Base-by-base conservation (phyloP, 768 basidiomycete genomes). In the Naganishia onofrii region DNA sequence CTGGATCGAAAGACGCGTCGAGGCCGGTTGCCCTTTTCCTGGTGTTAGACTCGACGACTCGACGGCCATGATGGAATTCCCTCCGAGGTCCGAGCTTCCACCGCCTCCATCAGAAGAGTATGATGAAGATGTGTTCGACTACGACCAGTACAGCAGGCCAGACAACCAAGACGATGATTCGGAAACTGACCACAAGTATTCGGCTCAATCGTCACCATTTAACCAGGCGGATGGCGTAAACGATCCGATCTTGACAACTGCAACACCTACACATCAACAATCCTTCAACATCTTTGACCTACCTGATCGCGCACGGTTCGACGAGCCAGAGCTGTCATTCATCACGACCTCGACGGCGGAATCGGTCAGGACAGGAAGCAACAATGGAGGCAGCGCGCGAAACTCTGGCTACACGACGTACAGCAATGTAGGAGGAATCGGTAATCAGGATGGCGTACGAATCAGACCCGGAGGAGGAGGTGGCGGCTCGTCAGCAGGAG, bases 371-470 rank as follows among this genome's bases (percentile, higher is more conserved):
- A 70, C n/a, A 69, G 42, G 19, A 74, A 78, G 67, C 38, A 46
- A 52, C 52, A 23, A 63, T 66, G 46, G 68, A 52, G 28, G 74
- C 75, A 34, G 76, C 74, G 38, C 71, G 75, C n/a, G 58, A 69
- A 29, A 76, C 71, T 70, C 77, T 75, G 28, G 74, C 75, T 66
- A 77, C 75, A 2, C 76, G 73, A 2, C 76, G 73, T 5, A 74
- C 77, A 13, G 51, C 29, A 17, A 66, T 29, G n/a, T 7, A 46
- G 44, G 7, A 46, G 44, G 44, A 21, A 6, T 17, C 21, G 44
- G 3, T 3, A n/a, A 23, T 48, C 65, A 66, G 65, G 44, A 66
- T 31, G 15, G 29, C 12, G 48, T 51, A n/a, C 26, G 76, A 77
- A 55, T 74, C 74, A 10, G 73, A 72, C 32, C 75, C 13, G 44